Evolutionary conservation across 1,139 yeast species (phyloP).

Genomic region (Suhomyces coccinellae): DNA sequence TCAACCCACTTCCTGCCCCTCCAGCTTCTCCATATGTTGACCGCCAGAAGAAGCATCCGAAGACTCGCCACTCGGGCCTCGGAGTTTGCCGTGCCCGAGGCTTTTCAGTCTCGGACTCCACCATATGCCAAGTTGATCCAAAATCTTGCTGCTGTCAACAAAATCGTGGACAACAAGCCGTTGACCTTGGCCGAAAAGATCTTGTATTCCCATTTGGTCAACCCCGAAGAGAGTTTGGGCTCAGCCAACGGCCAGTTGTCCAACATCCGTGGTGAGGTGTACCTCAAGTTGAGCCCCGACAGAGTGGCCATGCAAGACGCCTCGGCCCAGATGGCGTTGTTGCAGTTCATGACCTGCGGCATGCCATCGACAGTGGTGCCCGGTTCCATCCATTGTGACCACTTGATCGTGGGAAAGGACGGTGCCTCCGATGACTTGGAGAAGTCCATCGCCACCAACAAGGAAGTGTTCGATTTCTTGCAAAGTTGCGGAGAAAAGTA

Average conservation of each 20-base stretch:
- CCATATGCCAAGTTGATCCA: conserved; percentile 77
- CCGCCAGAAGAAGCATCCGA: conserved; percentile 18
- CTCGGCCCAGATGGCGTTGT: conserved; percentile 94
- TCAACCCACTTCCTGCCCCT: neutral
- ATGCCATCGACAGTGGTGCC: conserved; percentile 85
- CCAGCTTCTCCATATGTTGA: conserved; percentile 6
- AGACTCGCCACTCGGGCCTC: conserved; percentile 35
- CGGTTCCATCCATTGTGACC: conserved; percentile 95
- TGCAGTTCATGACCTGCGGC: conserved; percentile 97
- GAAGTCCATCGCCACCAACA: conserved; percentile 76
- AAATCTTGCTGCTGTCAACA: conserved; percentile 63
- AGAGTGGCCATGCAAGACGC: conserved; percentile 99
- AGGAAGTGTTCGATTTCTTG: conserved; percentile 91
- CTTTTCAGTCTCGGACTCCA: conserved; percentile 71
- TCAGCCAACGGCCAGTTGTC: conserved; percentile 45
- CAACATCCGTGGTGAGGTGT: conserved; percentile 77
- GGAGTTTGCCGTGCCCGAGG: conserved; percentile 51
- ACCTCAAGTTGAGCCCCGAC: conserved; percentile 92
- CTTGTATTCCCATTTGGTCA: conserved; percentile 82
- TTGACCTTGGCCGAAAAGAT: conserved; percentile 93
- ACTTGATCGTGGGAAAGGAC: conserved; percentile 90
- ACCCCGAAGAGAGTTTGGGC: conserved; percentile 77
- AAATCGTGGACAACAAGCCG: conserved; percentile 66
- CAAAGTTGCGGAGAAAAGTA: conserved; percentile 88
- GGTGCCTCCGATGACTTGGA: conserved; percentile 82